Conservation (phyloP, 140 eudicot species). For the Flaveria floridana region DNA sequence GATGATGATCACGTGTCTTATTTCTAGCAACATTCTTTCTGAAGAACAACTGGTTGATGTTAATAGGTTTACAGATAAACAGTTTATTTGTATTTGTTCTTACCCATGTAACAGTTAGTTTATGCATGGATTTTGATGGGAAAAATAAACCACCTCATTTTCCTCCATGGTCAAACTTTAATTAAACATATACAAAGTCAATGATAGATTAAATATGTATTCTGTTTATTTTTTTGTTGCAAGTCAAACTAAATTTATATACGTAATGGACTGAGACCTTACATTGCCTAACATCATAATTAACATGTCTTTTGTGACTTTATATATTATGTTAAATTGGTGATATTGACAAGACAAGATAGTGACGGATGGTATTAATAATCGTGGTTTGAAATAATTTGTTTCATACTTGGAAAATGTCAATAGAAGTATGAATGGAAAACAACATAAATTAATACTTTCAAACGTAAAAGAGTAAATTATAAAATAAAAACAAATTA, state of each 20-base stretch:
- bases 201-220: background rate
- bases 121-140: slow-evolving; percentile 8
- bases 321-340: background rate
- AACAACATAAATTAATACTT: background rate
- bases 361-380: background rate
- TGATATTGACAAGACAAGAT: background rate
- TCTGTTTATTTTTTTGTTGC: background rate
- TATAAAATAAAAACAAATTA: background rate
- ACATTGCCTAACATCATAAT: background rate
- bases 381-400: background rate
- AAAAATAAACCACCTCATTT: background rate
- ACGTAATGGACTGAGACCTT: background rate
- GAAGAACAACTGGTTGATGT: slow-evolving; percentile 4
- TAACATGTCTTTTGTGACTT: background rate
- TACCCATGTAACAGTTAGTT: slow-evolving; percentile 15
- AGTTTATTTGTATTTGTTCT: slow-evolving; percentile 18
- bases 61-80: slow-evolving; percentile 12
- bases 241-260: background rate
- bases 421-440: background rate
- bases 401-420: background rate
- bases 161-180: background rate
- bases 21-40: slow-evolving; percentile 30
- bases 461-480: background rate
- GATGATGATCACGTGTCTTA: background rate
- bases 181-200: background rate